Evolutionary conservation across 305 asterid species (phyloP).

Genomic region (Euphrasia arctica): DNA sequence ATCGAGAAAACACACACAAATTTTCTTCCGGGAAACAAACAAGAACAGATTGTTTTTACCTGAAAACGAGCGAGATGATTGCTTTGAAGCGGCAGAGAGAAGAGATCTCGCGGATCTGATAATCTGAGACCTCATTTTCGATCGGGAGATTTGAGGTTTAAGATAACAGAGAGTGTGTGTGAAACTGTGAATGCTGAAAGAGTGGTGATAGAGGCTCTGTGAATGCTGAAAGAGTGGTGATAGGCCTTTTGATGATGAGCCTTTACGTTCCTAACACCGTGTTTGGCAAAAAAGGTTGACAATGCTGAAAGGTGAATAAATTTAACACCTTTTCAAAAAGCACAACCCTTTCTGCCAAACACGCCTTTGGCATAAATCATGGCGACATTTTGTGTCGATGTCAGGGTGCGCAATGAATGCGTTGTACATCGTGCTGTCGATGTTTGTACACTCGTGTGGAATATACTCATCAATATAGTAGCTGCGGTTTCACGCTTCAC

Average conservation of each 20-base stretch:
- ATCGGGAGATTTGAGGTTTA: background rate
- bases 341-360: constrained; percentile 6
- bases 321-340: too few relatives aligned
- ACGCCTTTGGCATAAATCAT: constrained; percentile 14
- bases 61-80: constrained; percentile 58
- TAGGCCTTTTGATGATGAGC: constrained; percentile 20
- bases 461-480: background rate
- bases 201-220: too few relatives aligned
- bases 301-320: too few relatives aligned
- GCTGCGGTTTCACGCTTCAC: constrained; percentile 26
- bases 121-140: constrained; percentile 77
- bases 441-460: constrained; percentile 14
- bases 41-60: constrained; percentile 36
- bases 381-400: constrained; percentile 1
- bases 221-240: too few relatives aligned
- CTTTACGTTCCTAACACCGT: constrained; percentile 23
- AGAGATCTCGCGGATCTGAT: constrained; percentile 80
- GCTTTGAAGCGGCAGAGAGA: constrained; percentile 74
- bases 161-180: constrained; percentile 11
- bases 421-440: constrained; percentile 23
- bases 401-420: background rate
- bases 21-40: background rate
- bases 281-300: constrained; percentile 26
- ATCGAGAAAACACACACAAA: background rate
- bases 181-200: constrained; percentile 11